A percentile compares a stretch with the other conserved stretches of the same genome.
phyloP scores from a whole-genome alignment of 257 asterid genomes.

The Haberlea rhodopensis region DNA sequence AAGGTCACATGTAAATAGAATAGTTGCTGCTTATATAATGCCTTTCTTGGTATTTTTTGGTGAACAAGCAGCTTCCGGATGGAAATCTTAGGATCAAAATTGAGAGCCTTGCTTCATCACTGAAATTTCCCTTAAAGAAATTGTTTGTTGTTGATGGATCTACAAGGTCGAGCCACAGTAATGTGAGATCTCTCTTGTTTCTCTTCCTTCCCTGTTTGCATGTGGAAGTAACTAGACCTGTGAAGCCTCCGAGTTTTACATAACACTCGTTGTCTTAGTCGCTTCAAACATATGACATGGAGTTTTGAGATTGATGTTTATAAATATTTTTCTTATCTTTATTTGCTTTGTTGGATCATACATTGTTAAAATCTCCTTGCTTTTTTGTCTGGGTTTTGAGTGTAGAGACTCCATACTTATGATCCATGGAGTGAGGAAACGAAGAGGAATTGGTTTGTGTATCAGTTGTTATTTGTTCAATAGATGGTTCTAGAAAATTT shows the following conservation, averaged over 20 bases:
- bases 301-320: not conserved
- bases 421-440: conserved; percentile 7
- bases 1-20: not conserved
- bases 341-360: conserved; percentile 2
- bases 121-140: conserved; percentile 84
- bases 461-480: conserved; percentile 4
- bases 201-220: not conserved
- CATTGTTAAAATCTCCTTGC: conserved; percentile 10
- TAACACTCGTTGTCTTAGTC: not conserved
- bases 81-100: conserved; percentile 85
- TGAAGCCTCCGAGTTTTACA: not conserved
- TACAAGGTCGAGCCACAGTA: conserved; percentile 98
- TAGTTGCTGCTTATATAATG: not conserved
- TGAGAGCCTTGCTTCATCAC: conserved; percentile 86
- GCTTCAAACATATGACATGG: not conserved
- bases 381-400: conserved; percentile 2
- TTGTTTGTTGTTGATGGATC: conserved; percentile 98
- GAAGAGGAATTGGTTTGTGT: conserved; percentile 4
- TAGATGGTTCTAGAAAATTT: not conserved
- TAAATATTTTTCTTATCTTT: not conserved
- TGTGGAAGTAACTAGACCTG: conserved; percentile 9
- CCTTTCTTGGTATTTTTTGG: conserved; percentile 4
- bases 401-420: not conserved
- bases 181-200: conserved; percentile 52
- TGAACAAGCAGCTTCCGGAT: conserved; percentile 70